Evolutionary conservation across 2,329 filamentous ascomycete species (phyloP), one percentile per base, ranked within the genome.

Genomic region (Trichophyton verrucosum): DNA sequence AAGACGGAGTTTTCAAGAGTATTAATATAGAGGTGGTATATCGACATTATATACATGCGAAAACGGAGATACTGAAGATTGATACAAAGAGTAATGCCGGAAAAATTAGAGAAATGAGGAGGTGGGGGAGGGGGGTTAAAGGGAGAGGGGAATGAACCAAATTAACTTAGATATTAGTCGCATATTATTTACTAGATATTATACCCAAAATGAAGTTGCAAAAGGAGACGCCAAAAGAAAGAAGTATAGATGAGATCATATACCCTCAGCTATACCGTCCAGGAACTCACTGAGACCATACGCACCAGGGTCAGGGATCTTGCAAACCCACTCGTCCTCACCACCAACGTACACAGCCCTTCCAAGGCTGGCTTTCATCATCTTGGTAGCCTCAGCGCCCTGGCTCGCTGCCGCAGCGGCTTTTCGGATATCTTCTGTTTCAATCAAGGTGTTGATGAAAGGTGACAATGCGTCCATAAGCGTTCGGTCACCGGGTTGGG

Each of bases 291-390:
- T 86, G 65, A 97, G 84, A n/a, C 94, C 94, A 62, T 83, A 80
- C 4, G 86, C 86, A 30, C 86, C 86, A 2, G 87, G 87, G 75
- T 90, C 87, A 17, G 87, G 86, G 17, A 90, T 81, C 67, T 88
- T 75, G 84, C 84, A 76, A 81, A 91, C 15, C 87, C 87, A 70
- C 78, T 82, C 64, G 3, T 69, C 68, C 66, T 78, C 75, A 47
- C 87, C 87, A 64, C 88, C 89, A 58, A 95, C 84, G 72, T 95
- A 95, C 9, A 94, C 89, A 1, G 87, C 84, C 62, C 90, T 78
- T 6, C 94, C 94, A 46, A 99, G 77, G 67, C 86, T 94, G 47
- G 94, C 89, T 72, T 87, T 84, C 91, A 99, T 96, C 24, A 87
- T 88, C 77, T 91, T 95, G 20, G 94, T 97, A 33, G 83, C 83